A percentile compares a stretch with the other conserved stretches of the same genome.
Evolutionary conservation across 1,139 yeast species (phyloP).

Genomic region (Protomyces arabidopsidicola): DNA sequence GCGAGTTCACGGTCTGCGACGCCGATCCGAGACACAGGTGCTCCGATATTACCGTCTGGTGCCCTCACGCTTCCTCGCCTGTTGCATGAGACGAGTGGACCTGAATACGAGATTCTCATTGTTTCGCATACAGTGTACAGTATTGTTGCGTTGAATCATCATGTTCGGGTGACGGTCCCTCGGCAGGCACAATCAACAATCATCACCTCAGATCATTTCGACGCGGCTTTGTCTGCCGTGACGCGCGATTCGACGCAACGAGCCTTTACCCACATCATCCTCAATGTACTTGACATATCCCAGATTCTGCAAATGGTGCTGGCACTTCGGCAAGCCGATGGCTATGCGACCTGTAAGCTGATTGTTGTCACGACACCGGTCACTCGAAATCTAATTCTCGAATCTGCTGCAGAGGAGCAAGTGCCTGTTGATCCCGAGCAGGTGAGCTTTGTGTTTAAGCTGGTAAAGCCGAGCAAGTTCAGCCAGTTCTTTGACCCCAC

Average conservation of each 20-base stretch:
- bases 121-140: constrained; percentile 39
- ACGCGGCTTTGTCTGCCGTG: constrained; percentile 26
- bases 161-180: constrained; percentile 38
- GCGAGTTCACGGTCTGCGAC: background rate
- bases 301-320: constrained; percentile 34
- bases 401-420: constrained; percentile 19
- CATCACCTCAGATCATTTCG: constrained; percentile 29
- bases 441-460: constrained; percentile 30
- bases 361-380: constrained; percentile 39
- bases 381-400: constrained; percentile 36
- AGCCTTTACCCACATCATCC: constrained; percentile 39
- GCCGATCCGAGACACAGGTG: background rate
- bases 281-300: constrained; percentile 36
- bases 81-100: background rate
- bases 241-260: background rate
- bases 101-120: constrained; percentile 34
- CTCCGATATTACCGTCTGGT: constrained; percentile 20
- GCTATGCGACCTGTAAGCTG: constrained; percentile 33
- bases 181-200: constrained; percentile 27
- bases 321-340: constrained; percentile 20
- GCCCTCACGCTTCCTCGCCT: background rate
- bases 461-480: constrained; percentile 33
- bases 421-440: background rate
- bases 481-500: constrained; percentile 30
- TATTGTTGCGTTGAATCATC: constrained; percentile 38